phyloP scores from a whole-genome alignment of 768 basidiomycete species.

The Exsudoporus frostii region DNA sequence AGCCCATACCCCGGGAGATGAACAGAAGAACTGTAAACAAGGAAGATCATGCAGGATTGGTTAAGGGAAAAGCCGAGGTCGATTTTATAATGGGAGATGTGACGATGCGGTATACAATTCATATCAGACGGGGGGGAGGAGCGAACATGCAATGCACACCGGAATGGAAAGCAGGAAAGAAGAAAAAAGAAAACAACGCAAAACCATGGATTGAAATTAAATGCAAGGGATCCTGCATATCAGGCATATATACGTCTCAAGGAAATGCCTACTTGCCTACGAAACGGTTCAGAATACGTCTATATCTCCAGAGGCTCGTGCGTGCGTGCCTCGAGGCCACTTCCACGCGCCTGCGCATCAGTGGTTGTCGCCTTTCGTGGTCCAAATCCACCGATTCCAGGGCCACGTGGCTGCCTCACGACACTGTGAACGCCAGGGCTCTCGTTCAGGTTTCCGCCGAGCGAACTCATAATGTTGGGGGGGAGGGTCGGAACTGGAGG shows the following conservation, averaged over 20 bases:
- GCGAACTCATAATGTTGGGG: constrained; percentile 42
- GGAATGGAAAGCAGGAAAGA: constrained; percentile 16
- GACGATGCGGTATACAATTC: constrained; percentile 30
- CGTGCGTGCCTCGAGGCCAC: constrained; percentile 76
- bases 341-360: constrained; percentile 50
- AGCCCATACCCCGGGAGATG: not conserved
- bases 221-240: constrained; percentile 25
- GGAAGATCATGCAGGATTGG: constrained; percentile 4
- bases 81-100: constrained; percentile 11
- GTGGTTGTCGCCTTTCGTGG: constrained; percentile 43
- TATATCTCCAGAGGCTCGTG: constrained; percentile 87
- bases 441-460: constrained; percentile 46
- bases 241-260: constrained; percentile 24
- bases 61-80: constrained; percentile 1
- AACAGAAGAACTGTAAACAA: not conserved
- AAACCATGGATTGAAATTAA: constrained; percentile 19
- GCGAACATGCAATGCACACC: constrained; percentile 9
- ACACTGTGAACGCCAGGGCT: constrained; percentile 46
- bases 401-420: constrained; percentile 83
- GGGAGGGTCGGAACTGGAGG: constrained; percentile 84
- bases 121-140: constrained; percentile 11
- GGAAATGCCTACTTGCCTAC: constrained; percentile 20
- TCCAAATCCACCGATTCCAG: constrained; percentile 72
- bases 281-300: constrained; percentile 10
- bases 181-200: constrained; percentile 2